Evolutionary conservation across 2,329 filamentous ascomycete species (phyloP).

Genomic region (Curvularia verruculosa): DNA sequence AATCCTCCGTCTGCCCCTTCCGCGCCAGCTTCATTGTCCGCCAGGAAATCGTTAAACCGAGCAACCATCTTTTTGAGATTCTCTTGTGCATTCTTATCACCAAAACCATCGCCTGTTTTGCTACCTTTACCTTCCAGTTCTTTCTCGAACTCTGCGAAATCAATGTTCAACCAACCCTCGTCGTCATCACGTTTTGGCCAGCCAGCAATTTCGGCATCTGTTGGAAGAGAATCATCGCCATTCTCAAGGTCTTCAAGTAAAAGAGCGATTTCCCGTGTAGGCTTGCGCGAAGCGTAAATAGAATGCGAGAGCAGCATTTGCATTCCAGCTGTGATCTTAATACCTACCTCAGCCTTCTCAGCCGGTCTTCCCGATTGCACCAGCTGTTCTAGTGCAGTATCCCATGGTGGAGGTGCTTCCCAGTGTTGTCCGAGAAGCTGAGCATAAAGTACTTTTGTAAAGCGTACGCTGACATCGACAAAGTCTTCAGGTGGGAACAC

Average conservation of each 20-base stretch:
- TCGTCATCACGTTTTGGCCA: constrained; percentile 81
- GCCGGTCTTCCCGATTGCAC: constrained; percentile 41
- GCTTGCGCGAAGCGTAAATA: constrained; percentile 69
- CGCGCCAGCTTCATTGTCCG: constrained; percentile 79
- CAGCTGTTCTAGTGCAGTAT: constrained; percentile 47
- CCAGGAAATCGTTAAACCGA: constrained; percentile 89
- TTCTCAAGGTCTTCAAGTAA: constrained; percentile 76
- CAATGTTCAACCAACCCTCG: constrained; percentile 90
- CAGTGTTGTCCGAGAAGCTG: constrained; percentile 90
- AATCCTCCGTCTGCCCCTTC: constrained; percentile 73
- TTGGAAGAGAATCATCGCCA: constrained; percentile 74
- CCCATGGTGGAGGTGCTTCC: constrained; percentile 64
- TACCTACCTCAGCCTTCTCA: constrained; percentile 69
- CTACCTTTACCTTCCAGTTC: constrained; percentile 66
- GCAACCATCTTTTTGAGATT: constrained; percentile 90
- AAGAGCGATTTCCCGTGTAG: constrained; percentile 76
- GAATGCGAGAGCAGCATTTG: constrained; percentile 80
- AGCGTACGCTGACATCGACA: constrained; percentile 77
- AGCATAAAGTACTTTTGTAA: constrained; percentile 88
- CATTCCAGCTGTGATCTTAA: constrained; percentile 89
- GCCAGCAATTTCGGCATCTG: constrained; percentile 69
- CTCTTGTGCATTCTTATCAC: constrained; percentile 70
- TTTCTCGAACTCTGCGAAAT: constrained; percentile 84
- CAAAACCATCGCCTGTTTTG: constrained; percentile 53
- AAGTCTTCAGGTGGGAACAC: constrained; percentile 78